These are phyloP conservation scores for Phytopythium boreale DNA, from an alignment of 352 stramenopile genomes.

Conservation along the genomic window DNA sequence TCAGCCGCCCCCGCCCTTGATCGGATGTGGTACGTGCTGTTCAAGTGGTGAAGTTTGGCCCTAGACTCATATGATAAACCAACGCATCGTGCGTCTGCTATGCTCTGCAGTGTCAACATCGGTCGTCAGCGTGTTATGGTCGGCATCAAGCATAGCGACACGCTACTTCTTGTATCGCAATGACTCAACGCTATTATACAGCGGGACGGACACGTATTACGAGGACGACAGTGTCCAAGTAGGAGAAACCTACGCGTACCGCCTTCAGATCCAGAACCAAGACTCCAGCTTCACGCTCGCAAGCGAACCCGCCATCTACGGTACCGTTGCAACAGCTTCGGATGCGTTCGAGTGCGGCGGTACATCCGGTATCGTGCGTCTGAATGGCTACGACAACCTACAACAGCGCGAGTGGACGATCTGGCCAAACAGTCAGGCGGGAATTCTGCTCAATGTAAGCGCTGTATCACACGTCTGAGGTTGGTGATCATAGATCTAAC, in stretches of 20 bases:
- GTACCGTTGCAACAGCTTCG: conserved; percentile 3
- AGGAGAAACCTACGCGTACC: conserved; percentile 41
- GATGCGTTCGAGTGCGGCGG: conserved; percentile 29
- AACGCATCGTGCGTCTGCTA: not conserved
- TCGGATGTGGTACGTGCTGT: conserved; percentile 45
- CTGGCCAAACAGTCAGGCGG: conserved; percentile 12
- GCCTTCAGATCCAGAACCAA: conserved; percentile 17
- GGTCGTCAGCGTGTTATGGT: conserved; percentile 8
- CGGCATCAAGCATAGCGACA: not conserved
- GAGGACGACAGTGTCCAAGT: conserved; percentile 29
- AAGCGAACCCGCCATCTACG: conserved; percentile 33
- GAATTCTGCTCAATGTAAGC: conserved; percentile 35
- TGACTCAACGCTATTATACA: conserved; percentile 16
- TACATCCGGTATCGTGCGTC: conserved; percentile 28
- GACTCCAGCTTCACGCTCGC: conserved; percentile 17
- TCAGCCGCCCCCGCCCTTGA: conserved; percentile 39
- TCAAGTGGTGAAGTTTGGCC: not conserved
- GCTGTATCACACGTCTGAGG: not conserved
- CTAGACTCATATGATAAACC: not conserved
- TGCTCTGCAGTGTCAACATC: conserved; percentile 26
- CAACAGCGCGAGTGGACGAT: conserved; percentile 42
- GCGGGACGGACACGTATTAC: conserved; percentile 22
- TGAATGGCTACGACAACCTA: conserved; percentile 35
- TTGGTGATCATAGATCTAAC: not conserved
- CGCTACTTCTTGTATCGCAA: conserved; percentile 44